Percentiles rank a stretch among this genome's conserved stretches.
phyloP scores from a whole-genome alignment of 352 stramenopile species.

The Stephanocyclus meneghinianus region DNA sequence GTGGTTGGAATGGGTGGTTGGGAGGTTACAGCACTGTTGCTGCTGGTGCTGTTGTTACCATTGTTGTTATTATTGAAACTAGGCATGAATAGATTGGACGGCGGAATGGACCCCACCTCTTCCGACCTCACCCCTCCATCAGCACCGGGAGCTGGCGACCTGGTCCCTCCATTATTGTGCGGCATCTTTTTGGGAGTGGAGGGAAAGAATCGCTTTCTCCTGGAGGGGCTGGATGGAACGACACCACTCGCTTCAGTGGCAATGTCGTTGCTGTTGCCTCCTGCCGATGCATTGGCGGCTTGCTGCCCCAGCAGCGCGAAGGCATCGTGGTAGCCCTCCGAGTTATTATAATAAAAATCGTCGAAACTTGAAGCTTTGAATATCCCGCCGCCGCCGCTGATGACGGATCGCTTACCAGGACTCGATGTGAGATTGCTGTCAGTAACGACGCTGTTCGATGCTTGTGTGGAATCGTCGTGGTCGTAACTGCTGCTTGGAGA shows the following conservation, averaged over 20 bases:
- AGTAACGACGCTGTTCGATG: conserved; percentile 13
- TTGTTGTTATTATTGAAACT: conserved; percentile 9
- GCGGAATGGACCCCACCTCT: background rate
- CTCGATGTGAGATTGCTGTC: background rate
- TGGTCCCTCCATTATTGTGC: background rate
- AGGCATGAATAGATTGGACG: background rate
- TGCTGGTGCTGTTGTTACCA: background rate
- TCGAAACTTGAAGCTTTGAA: conserved; percentile 41
- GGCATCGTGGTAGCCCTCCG: conserved; percentile 37
- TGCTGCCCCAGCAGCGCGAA: conserved; percentile 35
- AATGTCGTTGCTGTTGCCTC: background rate
- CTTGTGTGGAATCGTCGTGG: conserved; percentile 9
- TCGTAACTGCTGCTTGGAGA: background rate
- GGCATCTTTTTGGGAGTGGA: background rate
- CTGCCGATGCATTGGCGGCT: background rate
- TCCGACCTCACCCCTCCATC: background rate
- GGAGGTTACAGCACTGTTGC: background rate
- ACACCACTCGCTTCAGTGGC: background rate
- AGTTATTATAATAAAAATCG: conserved; percentile 30
- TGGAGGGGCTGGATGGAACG: background rate
- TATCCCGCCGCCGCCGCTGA: background rate
- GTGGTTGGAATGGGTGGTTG: background rate
- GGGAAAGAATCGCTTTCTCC: conserved; percentile 3
- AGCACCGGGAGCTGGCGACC: background rate
- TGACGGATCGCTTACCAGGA: background rate